Evolutionary conservation across 2,329 filamentous ascomycete genomes (phyloP).

Genomic region (Curvularia lunata): DNA sequence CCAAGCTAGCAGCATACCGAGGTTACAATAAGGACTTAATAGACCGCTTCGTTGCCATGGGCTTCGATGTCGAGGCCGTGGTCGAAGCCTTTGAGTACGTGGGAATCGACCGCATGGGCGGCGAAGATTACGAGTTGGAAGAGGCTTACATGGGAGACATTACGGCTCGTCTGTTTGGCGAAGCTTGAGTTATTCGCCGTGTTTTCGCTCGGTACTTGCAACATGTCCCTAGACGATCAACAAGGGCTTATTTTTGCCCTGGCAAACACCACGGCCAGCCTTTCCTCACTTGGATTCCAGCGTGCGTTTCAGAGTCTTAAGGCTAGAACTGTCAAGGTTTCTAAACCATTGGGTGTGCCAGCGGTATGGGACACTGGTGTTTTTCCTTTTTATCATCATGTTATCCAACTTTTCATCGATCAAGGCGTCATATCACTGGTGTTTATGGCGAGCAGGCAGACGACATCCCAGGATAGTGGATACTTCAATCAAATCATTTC

Average conservation of each 20-base stretch:
- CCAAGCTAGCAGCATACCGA: constrained; percentile 69
- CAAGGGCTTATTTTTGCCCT: not conserved
- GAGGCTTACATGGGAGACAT: constrained; percentile 91
- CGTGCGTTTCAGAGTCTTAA: not conserved
- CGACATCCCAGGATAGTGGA: not conserved
- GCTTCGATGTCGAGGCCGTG: constrained; percentile 85
- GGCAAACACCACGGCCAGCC: not conserved
- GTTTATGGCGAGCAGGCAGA: not conserved
- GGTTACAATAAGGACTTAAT: constrained; percentile 87
- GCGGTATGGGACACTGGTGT: constrained; percentile 1
- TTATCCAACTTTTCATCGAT: not conserved
- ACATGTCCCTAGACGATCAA: not conserved
- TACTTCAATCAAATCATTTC: not conserved
- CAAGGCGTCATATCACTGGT: constrained; percentile 6
- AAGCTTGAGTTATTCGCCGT: constrained; percentile 55
- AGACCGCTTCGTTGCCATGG: constrained; percentile 86
- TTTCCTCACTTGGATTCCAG: not conserved
- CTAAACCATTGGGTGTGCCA: not conserved
- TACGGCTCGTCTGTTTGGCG: constrained; percentile 81
- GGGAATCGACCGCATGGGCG: constrained; percentile 78
- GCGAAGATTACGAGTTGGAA: constrained; percentile 84
- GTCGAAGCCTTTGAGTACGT: constrained; percentile 83
- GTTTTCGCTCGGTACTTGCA: not conserved
- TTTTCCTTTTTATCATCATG: not conserved
- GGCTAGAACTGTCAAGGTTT: constrained; percentile 1